Percentiles rank a stretch among this genome's conserved stretches.
These are phyloP conservation scores for Cornus suecica DNA, from an alignment of 148 eudicot genomes.

Conservation along the genomic window DNA sequence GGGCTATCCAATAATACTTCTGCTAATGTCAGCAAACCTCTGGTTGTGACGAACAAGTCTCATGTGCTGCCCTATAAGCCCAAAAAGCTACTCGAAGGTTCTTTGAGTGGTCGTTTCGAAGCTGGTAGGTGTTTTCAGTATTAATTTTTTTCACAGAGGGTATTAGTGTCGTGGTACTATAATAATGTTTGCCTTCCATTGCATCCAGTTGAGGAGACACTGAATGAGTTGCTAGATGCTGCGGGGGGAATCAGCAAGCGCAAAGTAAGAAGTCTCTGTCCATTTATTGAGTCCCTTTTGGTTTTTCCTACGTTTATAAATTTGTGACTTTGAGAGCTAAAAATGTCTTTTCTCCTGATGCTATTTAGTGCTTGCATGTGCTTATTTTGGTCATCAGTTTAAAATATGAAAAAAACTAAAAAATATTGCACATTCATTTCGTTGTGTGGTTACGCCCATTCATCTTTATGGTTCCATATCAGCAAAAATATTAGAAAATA, in stretches of 20 bases:
- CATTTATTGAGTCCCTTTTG: not conserved
- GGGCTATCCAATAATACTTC: conserved; percentile 33
- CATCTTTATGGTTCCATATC: not conserved
- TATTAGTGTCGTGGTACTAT: not conserved
- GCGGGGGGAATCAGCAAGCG: conserved; percentile 92
- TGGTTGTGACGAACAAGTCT: conserved; percentile 32
- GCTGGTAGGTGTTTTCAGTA: conserved; percentile 47
- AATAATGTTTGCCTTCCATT: conserved; percentile 2
- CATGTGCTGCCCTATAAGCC: conserved; percentile 36
- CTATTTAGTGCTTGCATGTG: not conserved
- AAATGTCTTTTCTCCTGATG: not conserved
- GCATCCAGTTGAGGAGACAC: conserved; percentile 80
- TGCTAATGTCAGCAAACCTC: conserved; percentile 31
- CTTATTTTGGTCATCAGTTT: not conserved
- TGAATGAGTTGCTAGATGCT: conserved; percentile 76
- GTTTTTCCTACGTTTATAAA: not conserved
- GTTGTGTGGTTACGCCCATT: not conserved
- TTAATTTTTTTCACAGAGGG: not conserved
- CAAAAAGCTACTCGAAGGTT: conserved; percentile 50
- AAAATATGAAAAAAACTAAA: not conserved
- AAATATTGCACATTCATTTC: not conserved
- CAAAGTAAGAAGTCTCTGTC: conserved; percentile 45
- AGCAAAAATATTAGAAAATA: not conserved
- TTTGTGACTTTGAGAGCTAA: not conserved
- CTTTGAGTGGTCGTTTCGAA: conserved; percentile 58